phyloP scores from a whole-genome alignment of 2,329 filamentous ascomycete species.

The Aspergillus quadricinctus region DNA sequence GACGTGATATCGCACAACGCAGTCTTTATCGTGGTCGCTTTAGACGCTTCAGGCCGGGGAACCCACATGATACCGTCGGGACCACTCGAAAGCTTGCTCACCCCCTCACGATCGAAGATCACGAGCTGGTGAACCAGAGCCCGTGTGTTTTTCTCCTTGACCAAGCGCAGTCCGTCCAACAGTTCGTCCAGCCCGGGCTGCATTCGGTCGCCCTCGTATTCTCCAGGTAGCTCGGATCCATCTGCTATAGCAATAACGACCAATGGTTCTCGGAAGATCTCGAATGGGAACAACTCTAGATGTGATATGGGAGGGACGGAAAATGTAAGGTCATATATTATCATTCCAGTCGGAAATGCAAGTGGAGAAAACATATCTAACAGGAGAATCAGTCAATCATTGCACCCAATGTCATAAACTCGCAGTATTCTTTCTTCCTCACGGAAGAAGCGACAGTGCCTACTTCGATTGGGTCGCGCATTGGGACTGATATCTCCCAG shows the following conservation, averaged over 20 bases:
- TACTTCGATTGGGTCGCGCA: conserved; percentile 80
- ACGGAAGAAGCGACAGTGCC: conserved; percentile 24
- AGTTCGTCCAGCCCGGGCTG: conserved; percentile 37
- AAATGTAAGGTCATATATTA: conserved; percentile 83
- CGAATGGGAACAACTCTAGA: conserved; percentile 77
- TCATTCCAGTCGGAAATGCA: conserved; percentile 77
- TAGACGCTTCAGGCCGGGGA: conserved; percentile 63
- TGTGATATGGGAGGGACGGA: conserved; percentile 76
- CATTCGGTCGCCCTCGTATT: conserved; percentile 23
- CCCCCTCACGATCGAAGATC: conserved; percentile 67
- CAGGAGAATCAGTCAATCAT: conserved; percentile 19
- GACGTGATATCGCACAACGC: conserved; percentile 76
- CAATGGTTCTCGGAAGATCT: conserved; percentile 80
- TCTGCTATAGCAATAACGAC: conserved; percentile 82
- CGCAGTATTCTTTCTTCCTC: background rate
- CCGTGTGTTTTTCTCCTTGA: conserved; percentile 69
- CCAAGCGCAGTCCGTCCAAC: conserved; percentile 62
- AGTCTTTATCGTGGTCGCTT: conserved; percentile 74
- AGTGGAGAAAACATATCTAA: conserved; percentile 90
- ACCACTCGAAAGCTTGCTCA: conserved; percentile 51
- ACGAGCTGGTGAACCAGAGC: conserved; percentile 74
- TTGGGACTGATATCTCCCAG: conserved; percentile 84
- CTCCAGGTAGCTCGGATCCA: conserved; percentile 60
- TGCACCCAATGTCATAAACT: background rate
- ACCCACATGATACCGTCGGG: conserved; percentile 66